Base-by-base conservation (phyloP, 169 alveolate species). In the Plasmodium gaboni region DNA sequence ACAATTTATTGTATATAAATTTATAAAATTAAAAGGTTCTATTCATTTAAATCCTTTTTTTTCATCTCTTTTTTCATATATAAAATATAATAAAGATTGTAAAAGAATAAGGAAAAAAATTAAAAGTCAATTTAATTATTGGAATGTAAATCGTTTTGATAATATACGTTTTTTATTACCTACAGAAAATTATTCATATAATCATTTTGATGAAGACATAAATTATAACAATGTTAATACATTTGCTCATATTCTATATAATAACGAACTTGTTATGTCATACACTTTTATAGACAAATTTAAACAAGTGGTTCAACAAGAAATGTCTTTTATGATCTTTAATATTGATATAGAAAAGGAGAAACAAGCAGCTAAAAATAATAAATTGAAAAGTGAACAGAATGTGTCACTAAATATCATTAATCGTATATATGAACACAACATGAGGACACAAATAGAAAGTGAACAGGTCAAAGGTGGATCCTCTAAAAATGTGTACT, bases 1-100 rank as follows among this genome's bases (percentile, higher is more conserved):
- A 12, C 89, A 76, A 44, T 76, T 24, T 15, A 76, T 69, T 0
- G 19, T 76, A 8, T 76, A 76, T 44, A 64, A 32, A 22, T 76
- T 76, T 63, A 28, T 76, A 24, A 76, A 76, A 50, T 28, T 32
- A 17, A 76, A 59, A 68, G 32, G 44, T 28, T 59, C 64, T 46
- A 24, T 50, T 44, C 32, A 48, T 22, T 19, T 22, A 42, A 68
- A 48, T 38, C 69, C 89, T 7, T 76, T 76, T 28, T 76, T 76
- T n/a, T 32, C 51, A 24, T 24, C 69, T 32, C 64, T 42, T 7
- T 76, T 64, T 53, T 64, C 55, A n/a, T 76, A 64, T 55, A 76
- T 76, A 24, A 76, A 76, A 50, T n/a, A 76, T 42, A 76, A 76
- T 76, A 76, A 76, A 44, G 89, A 76, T 44, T 76, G 89, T 67